phyloP scores from a whole-genome alignment of 441 rosid genomes.

The Arabidopsis hybrid region DNA sequence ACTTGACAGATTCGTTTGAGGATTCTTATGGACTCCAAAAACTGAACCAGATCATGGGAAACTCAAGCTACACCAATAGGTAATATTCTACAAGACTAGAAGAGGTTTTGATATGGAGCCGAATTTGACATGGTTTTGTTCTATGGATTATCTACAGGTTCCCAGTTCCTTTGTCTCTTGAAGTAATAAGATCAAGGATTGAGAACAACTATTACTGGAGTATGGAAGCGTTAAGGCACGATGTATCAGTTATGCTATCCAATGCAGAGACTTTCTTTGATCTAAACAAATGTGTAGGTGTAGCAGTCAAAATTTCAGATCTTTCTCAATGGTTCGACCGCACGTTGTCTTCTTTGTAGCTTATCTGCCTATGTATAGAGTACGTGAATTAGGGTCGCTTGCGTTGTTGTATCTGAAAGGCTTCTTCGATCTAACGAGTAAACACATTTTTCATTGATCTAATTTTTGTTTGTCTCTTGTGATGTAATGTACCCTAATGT shows the following conservation, averaged over 20 bases:
- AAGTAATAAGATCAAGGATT: no score
- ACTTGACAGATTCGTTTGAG: no score
- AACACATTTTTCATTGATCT: background rate
- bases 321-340: conserved; percentile 64
- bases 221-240: no score
- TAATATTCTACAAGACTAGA: background rate
- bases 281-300: background rate
- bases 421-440: no score
- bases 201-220: no score
- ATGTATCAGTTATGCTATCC: no score
- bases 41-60: background rate
- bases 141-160: no score
- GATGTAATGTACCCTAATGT: background rate
- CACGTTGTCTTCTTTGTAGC: conserved; percentile 60
- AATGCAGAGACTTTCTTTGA: no score
- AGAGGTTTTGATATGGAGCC: background rate
- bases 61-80: background rate
- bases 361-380: background rate
- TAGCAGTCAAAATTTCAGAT: conserved; percentile 57
- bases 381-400: no score
- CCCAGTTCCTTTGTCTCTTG: no score
- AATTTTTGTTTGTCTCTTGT: background rate
- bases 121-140: background rate
- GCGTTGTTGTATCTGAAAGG: no score
- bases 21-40: no score